Evolutionary conservation across 176 grass and related monocot species (phyloP), one percentile per base, ranked within the genome.

Genomic region (Thinopyrum elongatum): DNA sequence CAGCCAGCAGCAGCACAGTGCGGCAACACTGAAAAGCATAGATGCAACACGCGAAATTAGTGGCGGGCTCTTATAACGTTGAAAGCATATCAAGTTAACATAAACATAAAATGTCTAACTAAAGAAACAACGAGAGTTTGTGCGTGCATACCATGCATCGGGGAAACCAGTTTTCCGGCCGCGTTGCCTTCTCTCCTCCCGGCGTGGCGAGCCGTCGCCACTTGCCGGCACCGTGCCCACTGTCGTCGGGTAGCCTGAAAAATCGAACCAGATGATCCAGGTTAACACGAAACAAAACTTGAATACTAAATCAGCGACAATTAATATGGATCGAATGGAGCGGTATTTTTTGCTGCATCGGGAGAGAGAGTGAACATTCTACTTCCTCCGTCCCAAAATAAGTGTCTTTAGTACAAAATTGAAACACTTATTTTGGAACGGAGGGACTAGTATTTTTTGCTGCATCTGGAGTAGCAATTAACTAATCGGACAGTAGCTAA

Each of bases 1-100:
- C 14, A 88, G 64, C 86, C 86, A 88, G 73, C 86, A 88, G 80
- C 86, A 88, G 74, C 86, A 88, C 22, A 88, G 80, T 2, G 74
- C 80, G 6, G 86, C 86, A 21, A 88, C 27, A 8, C 86, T 88
- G 86, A 25, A 70, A 83, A 77, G 28, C 51, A 82, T n/a, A n/a
- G n/a, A n/a, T 13, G 2, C 17, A 11, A 2, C 19, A 34, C n/a
- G 26, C 35, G 60, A 27, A 64, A 5, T 61, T 49, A 75, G 14
- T 75, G 13, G 3, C 69, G 11, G 22, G 29, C 31, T 42, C 16
- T 70, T 70, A 39, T 9, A 12, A 1, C 67, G 49, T 53, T 19
- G 15, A 16, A 53, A 58, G 19, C 21, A 9, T 22, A 58, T 22
- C 1, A 53, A 53, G 27, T 53, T 30, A n/a, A n/a, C n/a, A n/a